Evolutionary conservation across 331 rosid species (phyloP).

Genomic region (Arachis monticola): DNA sequence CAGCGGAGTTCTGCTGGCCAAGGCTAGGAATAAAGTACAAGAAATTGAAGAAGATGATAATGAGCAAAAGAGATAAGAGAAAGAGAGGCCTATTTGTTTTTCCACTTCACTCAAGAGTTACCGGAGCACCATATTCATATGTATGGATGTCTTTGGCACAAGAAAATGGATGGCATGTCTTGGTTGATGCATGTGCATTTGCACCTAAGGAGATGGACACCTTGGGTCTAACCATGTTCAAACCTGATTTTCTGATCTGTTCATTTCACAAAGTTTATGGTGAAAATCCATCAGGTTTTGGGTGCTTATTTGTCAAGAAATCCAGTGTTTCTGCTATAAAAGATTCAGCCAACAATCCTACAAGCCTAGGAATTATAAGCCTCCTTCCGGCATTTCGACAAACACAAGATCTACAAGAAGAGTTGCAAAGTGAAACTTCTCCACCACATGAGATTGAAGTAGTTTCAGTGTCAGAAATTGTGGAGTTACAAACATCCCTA

Average conservation of each 20-base stretch:
- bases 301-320: constrained; percentile 77
- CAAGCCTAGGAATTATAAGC: constrained; percentile 58
- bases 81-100: constrained; percentile 65
- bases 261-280: constrained; percentile 71
- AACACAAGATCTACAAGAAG: constrained; percentile 7
- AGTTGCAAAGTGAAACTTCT: neutral
- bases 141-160: constrained; percentile 72
- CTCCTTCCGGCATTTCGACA: constrained; percentile 46
- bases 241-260: constrained; percentile 69
- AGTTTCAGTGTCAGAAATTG: constrained; percentile 39
- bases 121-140: constrained; percentile 68
- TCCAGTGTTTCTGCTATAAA: constrained; percentile 46
- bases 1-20: constrained; percentile 72
- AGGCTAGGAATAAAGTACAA: constrained; percentile 42
- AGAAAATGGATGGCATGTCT: constrained; percentile 72
- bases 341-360: constrained; percentile 17
- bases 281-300: constrained; percentile 71
- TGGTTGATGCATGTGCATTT: constrained; percentile 73
- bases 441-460: constrained; percentile 23
- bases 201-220: constrained; percentile 79
- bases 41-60: constrained; percentile 53
- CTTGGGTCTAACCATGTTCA: constrained; percentile 63
- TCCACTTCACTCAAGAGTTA: constrained; percentile 71
- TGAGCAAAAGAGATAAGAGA: constrained; percentile 33
- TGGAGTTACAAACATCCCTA: constrained; percentile 31